phyloP scores from a whole-genome alignment of 78 protist genomes.

The Cavenderia fasciculata region DNA sequence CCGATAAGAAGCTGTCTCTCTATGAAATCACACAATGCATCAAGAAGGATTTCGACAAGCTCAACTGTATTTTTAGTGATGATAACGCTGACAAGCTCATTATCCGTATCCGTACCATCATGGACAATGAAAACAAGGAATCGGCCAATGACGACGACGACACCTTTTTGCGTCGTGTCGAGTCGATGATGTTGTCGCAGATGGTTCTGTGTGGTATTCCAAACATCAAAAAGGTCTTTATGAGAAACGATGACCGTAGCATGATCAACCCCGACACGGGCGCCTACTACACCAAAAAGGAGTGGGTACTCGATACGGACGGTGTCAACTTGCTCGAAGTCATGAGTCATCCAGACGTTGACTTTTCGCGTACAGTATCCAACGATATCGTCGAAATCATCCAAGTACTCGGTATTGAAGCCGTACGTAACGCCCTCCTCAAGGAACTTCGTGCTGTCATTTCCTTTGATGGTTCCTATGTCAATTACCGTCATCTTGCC shows the following conservation, averaged over 20 bases:
- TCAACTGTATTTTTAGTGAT: slow-evolving; percentile 85
- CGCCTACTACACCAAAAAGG: slow-evolving; percentile 43
- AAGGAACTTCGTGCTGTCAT: slow-evolving; percentile 93
- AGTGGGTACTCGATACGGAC: slow-evolving; percentile 92
- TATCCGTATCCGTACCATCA: slow-evolving; percentile 85
- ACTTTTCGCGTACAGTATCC: slow-evolving; percentile 85
- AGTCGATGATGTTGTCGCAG: slow-evolving; percentile 80
- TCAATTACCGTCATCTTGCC: slow-evolving; percentile 99
- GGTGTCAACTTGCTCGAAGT: slow-evolving; percentile 93
- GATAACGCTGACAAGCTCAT: slow-evolving; percentile 93
- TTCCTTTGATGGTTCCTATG: slow-evolving; percentile 94
- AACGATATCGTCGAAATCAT: slow-evolving; percentile 97
- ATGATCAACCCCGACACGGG: slow-evolving; percentile 34
- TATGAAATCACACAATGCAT: slow-evolving; percentile 84
- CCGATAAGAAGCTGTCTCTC: slow-evolving; percentile 81
- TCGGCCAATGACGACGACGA: slow-evolving; percentile 75
- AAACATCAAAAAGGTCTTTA: slow-evolving; percentile 86
- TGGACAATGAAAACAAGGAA: slow-evolving; percentile 40
- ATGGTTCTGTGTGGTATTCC: slow-evolving; percentile 91
- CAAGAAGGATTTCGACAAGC: slow-evolving; percentile 53
- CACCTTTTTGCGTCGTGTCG: slow-evolving; percentile 83
- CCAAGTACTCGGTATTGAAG: slow-evolving; percentile 98
- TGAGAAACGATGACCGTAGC: slow-evolving; percentile 15
- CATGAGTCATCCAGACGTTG: slow-evolving; percentile 89
- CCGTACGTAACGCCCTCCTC: slow-evolving; percentile 93